Evolutionary conservation across 768 basidiomycete species (phyloP), one percentile per base, ranked within the genome.

Genomic region (Lentinula edodes): DNA sequence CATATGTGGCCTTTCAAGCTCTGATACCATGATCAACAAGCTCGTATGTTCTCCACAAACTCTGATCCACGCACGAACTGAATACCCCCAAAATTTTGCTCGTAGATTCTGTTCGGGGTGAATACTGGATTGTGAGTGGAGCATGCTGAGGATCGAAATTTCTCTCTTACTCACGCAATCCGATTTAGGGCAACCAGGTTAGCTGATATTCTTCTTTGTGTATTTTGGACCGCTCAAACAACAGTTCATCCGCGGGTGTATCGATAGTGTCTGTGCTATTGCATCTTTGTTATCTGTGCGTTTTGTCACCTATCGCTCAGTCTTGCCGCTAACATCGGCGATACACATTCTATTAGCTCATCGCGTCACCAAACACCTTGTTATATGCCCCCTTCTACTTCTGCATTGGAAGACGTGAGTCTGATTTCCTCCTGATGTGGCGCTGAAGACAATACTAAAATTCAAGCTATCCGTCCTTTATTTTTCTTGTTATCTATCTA

Each of bases 311-410:
- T 34, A 10, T 36, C 52, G 15, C 7, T 38, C 36, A 39, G 23
- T 16, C 3, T 41, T 50, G 42, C 59, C 50, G 59, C 39, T 52
- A 38, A 60, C 59, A 39, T 60, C 50, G 36, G 36, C 20, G 20
- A 46, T 46, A 46, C 20, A 23, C 45, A 46, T 50, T 5, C 13
- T 15, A 46, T 53, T 52, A 74, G 73, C 61, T 73, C 9, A 58
- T 69, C 35, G 61, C 61, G 4, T 72, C 72, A 3, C 69, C 69
- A 5, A 62, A 62, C 10, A 69, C 71, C 0, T 64, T 75, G 6
- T 69, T 75, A 18, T 75, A 75, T 60, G 71, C 72, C 0, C 62
- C 67, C 0, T 73, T 72, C 58, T 72, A 73, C 55, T 73, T 75
- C 64, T 72, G 70, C 63, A 72, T 75, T 51, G 72, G 72, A 8